Evolutionary conservation across 2,329 filamentous ascomycete species (phyloP), one percentile per base, ranked within the genome.

Genomic region (Tolypocladium tropicale): DNA sequence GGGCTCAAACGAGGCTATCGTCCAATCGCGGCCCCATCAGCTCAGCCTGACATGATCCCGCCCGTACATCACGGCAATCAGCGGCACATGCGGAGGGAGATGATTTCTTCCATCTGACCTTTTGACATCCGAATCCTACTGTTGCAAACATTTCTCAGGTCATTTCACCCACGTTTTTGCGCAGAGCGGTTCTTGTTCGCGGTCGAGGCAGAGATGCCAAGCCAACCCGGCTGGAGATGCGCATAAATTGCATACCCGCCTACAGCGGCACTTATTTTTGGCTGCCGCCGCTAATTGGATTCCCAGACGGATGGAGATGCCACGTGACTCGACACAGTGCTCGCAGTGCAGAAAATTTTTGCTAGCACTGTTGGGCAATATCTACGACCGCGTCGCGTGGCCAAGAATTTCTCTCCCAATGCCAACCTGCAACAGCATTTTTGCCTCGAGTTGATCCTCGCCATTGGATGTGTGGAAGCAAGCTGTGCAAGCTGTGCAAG

Each of bases 301-400:
- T 51, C 11, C 6, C 12, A 16, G 53, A 46, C n/a, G n/a, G 34
- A 36, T 36, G 16, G 11, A 55, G 50, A 4, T 2, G 9, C 63
- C 68, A 70, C 68, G 67, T 70, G 67, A 46, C 1, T 0, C 0
- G 0, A 0, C 48, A 70, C 68, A 69, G 68, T 70, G 67, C 55
- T 11, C 18, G n/a, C 0, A n/a, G 50, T 28, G 33, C 12, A 6
- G 50, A 53, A 63, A 68, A 60, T 55, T 65, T n/a, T 68, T 67
- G 48, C 57, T 62, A 30, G 57, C 68, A 70, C 68, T 70, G 68
- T 68, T 39, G 56, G 41, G 3, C 63, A 66, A 70, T 70, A 70
- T 68, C 65, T 66, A 63, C 59, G 7, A 43, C 10, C 56, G 56
- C 48, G 53, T 39, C 32, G 36, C 30, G 52, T 12, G 18, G 36